Evolutionary conservation across 2,329 filamentous ascomycete genomes (phyloP), one percentile per base, ranked within the genome.

Genomic region (Ceratocystis ficicola): DNA sequence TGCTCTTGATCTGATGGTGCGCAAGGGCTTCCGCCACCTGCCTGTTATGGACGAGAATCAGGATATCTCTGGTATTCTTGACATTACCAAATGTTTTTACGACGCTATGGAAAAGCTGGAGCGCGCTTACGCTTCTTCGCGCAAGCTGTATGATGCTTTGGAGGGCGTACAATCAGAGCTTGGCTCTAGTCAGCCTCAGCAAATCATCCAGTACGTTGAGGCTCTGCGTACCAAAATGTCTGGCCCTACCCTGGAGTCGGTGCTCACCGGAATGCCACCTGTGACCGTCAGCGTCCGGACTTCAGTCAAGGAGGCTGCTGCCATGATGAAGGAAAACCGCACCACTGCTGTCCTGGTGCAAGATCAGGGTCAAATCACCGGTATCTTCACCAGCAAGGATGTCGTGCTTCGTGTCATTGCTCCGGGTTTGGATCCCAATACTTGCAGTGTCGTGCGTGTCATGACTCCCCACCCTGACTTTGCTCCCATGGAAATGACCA

Each of bases 11-110:
- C 82, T 97, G 67, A 99, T 99, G 94, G 94, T 99, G 66, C 84
- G 93, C 71, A 97, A 97, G 78, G 94, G 94, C 20, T 99, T 99
- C 81, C 86, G 94, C 71, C 94, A 99, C 79, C 77, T 99, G 73
- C 94, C 94, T 2, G 94, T 99, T 70, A 99, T 99, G 94, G 94
- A 99, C 76, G 94, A 99, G 80, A 97, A 99, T 76, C 94, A 99
- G 77, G 93, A 99, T 73, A 99, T 99, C 69, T 95, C 92, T 6
- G 94, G 94, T 79, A 92, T 99, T 70, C 80, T 99, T 65, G 94
- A 99, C 76, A 99, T 99, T 72, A 99, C 94, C 66, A 99, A 97
- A 78, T 99, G 94, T 78, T 99, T 99, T 77, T 99, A 99, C 77
- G 94, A 99, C 77, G 94, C 94, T 55, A 99, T 99, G 94, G 94